phyloP scores from a whole-genome alignment of 345 rosid genomes.

The Eutrema japonicum region DNA sequence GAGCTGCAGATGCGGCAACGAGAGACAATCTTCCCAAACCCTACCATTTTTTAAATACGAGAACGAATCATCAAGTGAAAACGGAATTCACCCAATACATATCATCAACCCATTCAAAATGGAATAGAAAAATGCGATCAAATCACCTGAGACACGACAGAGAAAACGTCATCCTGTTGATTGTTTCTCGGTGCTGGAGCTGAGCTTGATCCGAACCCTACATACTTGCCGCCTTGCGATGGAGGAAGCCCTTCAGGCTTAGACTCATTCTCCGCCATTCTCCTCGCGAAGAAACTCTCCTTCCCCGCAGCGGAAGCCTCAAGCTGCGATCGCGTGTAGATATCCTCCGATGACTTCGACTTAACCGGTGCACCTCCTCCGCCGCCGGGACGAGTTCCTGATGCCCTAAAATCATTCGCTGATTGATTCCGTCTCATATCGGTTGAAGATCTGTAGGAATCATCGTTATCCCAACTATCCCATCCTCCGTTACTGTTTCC shows the following conservation, averaged over 20 bases:
- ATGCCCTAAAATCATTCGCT: slow-evolving; percentile 64
- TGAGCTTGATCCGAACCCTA: slow-evolving; percentile 90
- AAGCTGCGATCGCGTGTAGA: slow-evolving; percentile 67
- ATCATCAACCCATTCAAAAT: slow-evolving; percentile 15
- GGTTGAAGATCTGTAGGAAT: slow-evolving; percentile 53
- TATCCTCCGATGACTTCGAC: slow-evolving; percentile 84
- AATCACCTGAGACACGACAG: slow-evolving; percentile 79
- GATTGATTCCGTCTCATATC: slow-evolving; percentile 92
- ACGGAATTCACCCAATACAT: background rate
- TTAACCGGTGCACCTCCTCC: slow-evolving; percentile 52
- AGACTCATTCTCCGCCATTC: slow-evolving; percentile 74
- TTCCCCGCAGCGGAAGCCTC: slow-evolving; percentile 91
- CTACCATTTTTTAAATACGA: slow-evolving; percentile 45
- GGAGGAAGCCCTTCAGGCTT: slow-evolving; percentile 93
- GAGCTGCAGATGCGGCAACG: slow-evolving; percentile 74
- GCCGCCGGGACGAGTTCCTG: slow-evolving; percentile 37
- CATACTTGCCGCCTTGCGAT: slow-evolving; percentile 92
- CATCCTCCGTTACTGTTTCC: slow-evolving; percentile 58
- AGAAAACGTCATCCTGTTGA: slow-evolving; percentile 72
- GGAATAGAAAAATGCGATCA: background rate
- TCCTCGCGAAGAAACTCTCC: slow-evolving; percentile 78
- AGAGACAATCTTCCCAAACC: slow-evolving; percentile 86
- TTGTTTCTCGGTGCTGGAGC: slow-evolving; percentile 53
- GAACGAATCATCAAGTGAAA: slow-evolving; percentile 18
- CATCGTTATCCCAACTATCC: slow-evolving; percentile 95